These are phyloP conservation scores for Fraxinus sp. DNA, from an alignment of 305 asterid genomes.

Conservation along the genomic window DNA sequence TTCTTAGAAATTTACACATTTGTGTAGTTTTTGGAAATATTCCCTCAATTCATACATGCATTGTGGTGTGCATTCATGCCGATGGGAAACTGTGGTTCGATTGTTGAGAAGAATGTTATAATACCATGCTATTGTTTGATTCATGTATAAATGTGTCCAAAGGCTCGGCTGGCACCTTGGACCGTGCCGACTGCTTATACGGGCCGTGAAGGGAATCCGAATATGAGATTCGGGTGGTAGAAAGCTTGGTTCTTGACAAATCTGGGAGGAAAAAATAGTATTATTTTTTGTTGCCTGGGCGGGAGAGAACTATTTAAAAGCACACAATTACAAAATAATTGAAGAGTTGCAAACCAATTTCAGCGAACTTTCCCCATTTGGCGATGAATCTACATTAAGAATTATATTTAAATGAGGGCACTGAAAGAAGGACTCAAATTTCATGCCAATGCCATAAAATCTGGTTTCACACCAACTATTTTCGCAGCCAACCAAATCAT, in stretches of 20 bases:
- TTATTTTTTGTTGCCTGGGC: background rate
- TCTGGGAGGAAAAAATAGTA: background rate
- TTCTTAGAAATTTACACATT: background rate
- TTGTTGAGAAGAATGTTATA: background rate
- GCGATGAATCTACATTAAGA: background rate
- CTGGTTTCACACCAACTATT: slow-evolving; percentile 40
- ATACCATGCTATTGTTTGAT: background rate
- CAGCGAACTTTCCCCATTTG: background rate
- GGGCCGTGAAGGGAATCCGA: background rate
- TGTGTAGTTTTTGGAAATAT: background rate
- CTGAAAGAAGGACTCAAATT: slow-evolving; percentile 57
- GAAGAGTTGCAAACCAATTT: background rate
- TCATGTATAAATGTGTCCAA: background rate
- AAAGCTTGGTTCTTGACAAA: background rate
- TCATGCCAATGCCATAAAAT: slow-evolving; percentile 52
- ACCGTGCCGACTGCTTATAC: background rate
- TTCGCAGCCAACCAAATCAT: slow-evolving; percentile 59
- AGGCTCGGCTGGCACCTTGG: background rate
- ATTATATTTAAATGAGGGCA: slow-evolving; percentile 42
- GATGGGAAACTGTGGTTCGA: background rate
- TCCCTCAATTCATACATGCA: background rate
- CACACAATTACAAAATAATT: background rate
- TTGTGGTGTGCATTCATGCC: background rate
- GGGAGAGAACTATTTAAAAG: background rate
- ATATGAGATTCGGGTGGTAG: background rate